Evolutionary conservation across 2,329 filamentous ascomycete genomes (phyloP).

Genomic region (Phialemoniopsis sp.): DNA sequence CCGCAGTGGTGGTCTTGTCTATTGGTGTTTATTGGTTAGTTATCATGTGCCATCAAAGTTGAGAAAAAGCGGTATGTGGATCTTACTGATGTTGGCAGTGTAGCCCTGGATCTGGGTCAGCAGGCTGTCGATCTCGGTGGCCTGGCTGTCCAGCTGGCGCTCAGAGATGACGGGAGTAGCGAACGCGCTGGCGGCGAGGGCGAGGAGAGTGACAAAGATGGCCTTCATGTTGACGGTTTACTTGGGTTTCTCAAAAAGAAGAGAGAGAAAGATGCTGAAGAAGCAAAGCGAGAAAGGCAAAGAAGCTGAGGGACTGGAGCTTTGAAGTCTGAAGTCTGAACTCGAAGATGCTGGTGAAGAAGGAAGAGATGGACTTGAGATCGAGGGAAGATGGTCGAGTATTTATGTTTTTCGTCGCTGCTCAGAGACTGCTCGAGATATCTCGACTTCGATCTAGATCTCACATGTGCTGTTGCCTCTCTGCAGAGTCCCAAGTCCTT

Average conservation of each 20-base stretch:
- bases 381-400: too few relatives aligned
- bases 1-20: conserved; percentile 15
- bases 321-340: not conserved
- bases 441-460: too few relatives aligned
- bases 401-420: too few relatives aligned
- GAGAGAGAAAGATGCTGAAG: not conserved
- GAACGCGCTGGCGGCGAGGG: conserved; percentile 4
- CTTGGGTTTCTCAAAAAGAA: not conserved
- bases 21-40: not conserved
- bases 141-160: conserved; percentile 15
- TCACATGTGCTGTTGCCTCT: too few relatives aligned
- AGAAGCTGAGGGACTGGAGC: not conserved
- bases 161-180: conserved; percentile 8
- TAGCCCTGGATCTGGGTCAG: conserved; percentile 13
- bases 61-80: not conserved
- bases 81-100: conserved; percentile 20
- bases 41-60: not conserved
- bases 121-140: conserved; percentile 13
- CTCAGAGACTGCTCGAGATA: too few relatives aligned
- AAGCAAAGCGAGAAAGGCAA: too few relatives aligned
- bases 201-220: conserved; percentile 5
- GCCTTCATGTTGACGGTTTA: conserved; percentile 4
- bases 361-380: not conserved
- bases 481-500: too few relatives aligned
- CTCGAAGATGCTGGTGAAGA: not conserved